Conservation (phyloP, 331 rosid species). For the Phaseolus coccineus region DNA sequence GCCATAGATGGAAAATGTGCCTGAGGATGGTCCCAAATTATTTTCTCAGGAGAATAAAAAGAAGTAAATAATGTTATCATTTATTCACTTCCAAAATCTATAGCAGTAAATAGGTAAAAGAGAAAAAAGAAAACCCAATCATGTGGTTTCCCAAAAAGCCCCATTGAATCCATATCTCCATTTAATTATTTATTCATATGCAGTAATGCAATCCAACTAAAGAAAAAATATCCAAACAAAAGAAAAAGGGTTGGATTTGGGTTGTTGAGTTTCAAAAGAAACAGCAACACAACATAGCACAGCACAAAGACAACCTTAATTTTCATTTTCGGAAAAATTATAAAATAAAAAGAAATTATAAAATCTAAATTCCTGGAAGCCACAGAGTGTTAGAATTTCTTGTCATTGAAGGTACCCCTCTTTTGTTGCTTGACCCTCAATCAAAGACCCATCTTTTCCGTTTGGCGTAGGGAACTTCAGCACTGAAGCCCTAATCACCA, state of each 20-base stretch:
- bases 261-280: neutral
- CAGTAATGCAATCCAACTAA: slow-evolving; percentile 19
- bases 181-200: slow-evolving; percentile 20
- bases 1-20: slow-evolving; percentile 26
- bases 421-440: slow-evolving; percentile 90
- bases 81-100: slow-evolving; percentile 9
- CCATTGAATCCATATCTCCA: slow-evolving; percentile 20
- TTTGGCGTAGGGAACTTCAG: slow-evolving; percentile 51
- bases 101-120: slow-evolving; percentile 8
- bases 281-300: neutral
- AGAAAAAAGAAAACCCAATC: neutral
- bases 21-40: slow-evolving; percentile 43
- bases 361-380: slow-evolving; percentile 34
- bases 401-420: slow-evolving; percentile 96
- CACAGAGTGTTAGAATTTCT: slow-evolving; percentile 76
- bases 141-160: slow-evolving; percentile 16
- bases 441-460: slow-evolving; percentile 83
- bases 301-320: neutral
- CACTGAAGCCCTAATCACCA: slow-evolving; percentile 65
- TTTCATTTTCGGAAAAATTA: neutral
- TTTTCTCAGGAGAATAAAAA: neutral
- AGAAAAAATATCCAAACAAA: slow-evolving; percentile 1
- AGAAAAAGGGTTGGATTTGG: neutral
- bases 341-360: neutral
- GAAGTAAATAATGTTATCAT: neutral